phyloP scores from a whole-genome alignment of 768 basidiomycete species.

The Punctularia strigosozonata region DNA sequence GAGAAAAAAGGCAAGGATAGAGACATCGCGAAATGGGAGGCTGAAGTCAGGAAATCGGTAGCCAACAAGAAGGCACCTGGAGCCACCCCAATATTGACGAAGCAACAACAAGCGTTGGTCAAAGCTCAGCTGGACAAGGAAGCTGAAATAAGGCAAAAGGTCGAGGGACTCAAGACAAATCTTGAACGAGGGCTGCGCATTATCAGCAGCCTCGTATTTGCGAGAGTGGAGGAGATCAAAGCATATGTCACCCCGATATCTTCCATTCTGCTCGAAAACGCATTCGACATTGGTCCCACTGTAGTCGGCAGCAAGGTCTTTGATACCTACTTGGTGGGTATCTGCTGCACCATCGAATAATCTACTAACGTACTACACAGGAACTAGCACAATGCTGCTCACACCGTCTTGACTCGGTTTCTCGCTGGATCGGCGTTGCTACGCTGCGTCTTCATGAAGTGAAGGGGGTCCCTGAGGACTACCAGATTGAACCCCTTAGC shows the following conservation, averaged over 20 bases:
- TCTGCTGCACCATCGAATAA: neutral
- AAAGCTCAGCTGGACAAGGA: slow-evolving; percentile 80
- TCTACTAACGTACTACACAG: slow-evolving; percentile 22
- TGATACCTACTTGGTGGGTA: slow-evolving; percentile 66
- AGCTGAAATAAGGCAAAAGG: slow-evolving; percentile 46
- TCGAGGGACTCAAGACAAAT: slow-evolving; percentile 38
- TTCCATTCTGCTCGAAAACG: slow-evolving; percentile 51
- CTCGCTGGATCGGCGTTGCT: slow-evolving; percentile 73
- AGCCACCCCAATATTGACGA: slow-evolving; percentile 44
- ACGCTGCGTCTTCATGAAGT: slow-evolving; percentile 65
- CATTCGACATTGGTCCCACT: slow-evolving; percentile 43
- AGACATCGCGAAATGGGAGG: slow-evolving; percentile 91
- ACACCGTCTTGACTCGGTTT: slow-evolving; percentile 55
- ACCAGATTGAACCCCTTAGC: slow-evolving; percentile 59
- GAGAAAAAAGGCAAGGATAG: slow-evolving; percentile 75
- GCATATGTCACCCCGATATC: slow-evolving; percentile 47
- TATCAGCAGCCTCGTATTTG: slow-evolving; percentile 48
- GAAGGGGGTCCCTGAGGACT: slow-evolving; percentile 55
- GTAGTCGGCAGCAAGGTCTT: slow-evolving; percentile 58
- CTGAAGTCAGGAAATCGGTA: slow-evolving; percentile 77
- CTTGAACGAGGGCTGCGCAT: slow-evolving; percentile 60
- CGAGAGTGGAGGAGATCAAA: slow-evolving; percentile 39
- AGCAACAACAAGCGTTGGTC: slow-evolving; percentile 77
- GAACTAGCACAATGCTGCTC: slow-evolving; percentile 62
- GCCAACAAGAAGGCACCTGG: slow-evolving; percentile 64